These are phyloP conservation scores for Debaryomyces fabryi DNA, from an alignment of 1,139 yeast genomes.

Conservation along the genomic window DNA sequence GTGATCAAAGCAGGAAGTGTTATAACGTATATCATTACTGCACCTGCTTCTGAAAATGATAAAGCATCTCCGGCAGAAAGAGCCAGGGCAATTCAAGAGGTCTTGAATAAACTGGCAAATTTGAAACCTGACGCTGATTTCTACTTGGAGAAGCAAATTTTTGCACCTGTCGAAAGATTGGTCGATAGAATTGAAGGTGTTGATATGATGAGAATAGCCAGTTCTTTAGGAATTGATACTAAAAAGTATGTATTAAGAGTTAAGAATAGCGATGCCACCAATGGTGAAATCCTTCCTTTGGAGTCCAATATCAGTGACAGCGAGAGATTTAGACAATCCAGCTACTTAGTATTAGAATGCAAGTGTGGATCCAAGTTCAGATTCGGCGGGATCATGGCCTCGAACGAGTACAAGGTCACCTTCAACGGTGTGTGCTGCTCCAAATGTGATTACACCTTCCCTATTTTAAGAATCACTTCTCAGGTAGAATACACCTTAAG, in stretches of 20 bases:
- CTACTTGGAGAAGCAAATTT: conserved; percentile 85
- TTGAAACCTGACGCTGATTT: conserved; percentile 74
- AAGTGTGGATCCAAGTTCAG: conserved; percentile 62
- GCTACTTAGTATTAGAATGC: conserved; percentile 60
- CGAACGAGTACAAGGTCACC: conserved; percentile 59
- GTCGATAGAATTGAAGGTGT: conserved; percentile 85
- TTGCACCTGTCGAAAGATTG: conserved; percentile 89
- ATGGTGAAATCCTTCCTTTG: conserved; percentile 66
- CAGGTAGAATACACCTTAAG: conserved; percentile 78
- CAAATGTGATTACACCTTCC: conserved; percentile 55
- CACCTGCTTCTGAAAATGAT: conserved; percentile 36
- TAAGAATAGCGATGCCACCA: conserved; percentile 35
- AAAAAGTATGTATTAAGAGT: conserved; percentile 59
- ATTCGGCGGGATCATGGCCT: conserved; percentile 74
- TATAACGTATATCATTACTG: conserved; percentile 79
- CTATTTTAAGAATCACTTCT: conserved; percentile 58
- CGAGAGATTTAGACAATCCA: conserved; percentile 75
- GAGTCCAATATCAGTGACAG: conserved; percentile 81
- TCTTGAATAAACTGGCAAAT: conserved; percentile 51
- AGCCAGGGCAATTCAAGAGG: conserved; percentile 78
- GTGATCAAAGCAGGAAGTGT: conserved; percentile 88
- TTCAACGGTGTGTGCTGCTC: conserved; percentile 74
- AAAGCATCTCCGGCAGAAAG: conserved; percentile 62
- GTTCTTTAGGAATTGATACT: conserved; percentile 75
- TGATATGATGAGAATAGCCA: conserved; percentile 78